phyloP scores from a whole-genome alignment of 2,329 filamentous ascomycete species.

The Fusarium equiseti region DNA sequence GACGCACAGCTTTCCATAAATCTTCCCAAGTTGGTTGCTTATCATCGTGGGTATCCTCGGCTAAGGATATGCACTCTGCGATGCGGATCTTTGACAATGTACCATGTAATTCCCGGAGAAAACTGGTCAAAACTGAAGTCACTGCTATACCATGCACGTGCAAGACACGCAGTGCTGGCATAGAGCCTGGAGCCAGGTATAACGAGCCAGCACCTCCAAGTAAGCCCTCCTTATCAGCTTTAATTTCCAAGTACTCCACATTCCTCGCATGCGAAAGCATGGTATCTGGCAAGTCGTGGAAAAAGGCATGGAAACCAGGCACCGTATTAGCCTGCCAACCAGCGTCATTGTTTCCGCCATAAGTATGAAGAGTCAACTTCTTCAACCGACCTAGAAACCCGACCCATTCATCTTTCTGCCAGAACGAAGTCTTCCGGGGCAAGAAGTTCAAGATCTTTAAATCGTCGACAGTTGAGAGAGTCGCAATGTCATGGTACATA shows the following conservation, averaged over 20 bases:
- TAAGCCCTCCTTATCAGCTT: not conserved
- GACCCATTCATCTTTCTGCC: not conserved
- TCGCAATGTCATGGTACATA: conserved; percentile 6
- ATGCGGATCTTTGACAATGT: not conserved
- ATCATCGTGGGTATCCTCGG: accelerated
- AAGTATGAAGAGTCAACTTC: conserved; percentile 8
- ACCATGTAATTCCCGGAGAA: not conserved
- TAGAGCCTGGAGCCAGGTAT: not conserved
- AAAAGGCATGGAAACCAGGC: conserved; percentile 15
- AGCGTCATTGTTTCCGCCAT: not conserved
- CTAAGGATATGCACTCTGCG: not conserved
- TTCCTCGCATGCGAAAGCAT: not conserved
- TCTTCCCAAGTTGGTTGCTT: not conserved
- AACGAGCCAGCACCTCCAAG: not conserved
- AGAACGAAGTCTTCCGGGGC: not conserved
- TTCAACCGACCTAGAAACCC: conserved; percentile 5
- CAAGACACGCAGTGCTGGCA: not conserved
- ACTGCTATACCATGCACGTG: not conserved
- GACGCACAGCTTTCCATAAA: not conserved
- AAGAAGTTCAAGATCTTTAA: conserved; percentile 8
- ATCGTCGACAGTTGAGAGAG: not conserved
- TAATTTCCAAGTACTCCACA: conserved; percentile 1
- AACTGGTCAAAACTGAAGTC: not conserved
- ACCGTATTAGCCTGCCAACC: conserved; percentile 1
- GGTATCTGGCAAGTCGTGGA: not conserved